Conservation (phyloP, 1,139 yeast genomes). For the Yamadazyma dushanensis region DNA sequence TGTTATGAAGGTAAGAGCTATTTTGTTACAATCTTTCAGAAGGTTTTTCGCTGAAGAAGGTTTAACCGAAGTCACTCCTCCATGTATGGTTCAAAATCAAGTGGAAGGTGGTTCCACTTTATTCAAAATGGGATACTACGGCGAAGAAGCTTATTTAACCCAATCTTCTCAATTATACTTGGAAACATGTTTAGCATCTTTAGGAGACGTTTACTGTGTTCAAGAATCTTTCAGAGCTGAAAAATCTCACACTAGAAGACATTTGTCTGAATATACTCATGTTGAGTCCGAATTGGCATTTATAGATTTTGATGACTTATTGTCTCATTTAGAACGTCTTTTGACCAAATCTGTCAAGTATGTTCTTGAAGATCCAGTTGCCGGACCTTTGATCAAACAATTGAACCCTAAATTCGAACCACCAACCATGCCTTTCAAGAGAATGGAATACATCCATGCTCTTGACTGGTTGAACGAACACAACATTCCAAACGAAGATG, state of each 20-base stretch:
- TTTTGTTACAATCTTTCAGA: slow-evolving; percentile 72
- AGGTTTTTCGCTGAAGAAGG: slow-evolving; percentile 74
- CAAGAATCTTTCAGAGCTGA: slow-evolving; percentile 99
- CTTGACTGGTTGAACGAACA: slow-evolving; percentile 96
- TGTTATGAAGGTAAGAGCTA: slow-evolving; percentile 95
- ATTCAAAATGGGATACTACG: slow-evolving; percentile 91
- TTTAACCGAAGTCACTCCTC: slow-evolving; percentile 92
- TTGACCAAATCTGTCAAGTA: slow-evolving; percentile 69
- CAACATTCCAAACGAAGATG: slow-evolving; percentile 91
- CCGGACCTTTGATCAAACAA: slow-evolving; percentile 86
- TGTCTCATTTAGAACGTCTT: slow-evolving; percentile 80
- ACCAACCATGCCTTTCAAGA: slow-evolving; percentile 83
- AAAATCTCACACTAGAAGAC: slow-evolving; percentile 98
- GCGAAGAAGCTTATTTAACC: slow-evolving; percentile 94
- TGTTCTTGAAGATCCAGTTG: slow-evolving; percentile 84
- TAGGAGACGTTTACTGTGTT: slow-evolving; percentile 96
- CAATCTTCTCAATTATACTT: slow-evolving; percentile 96
- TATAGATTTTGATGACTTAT: slow-evolving; percentile 80
- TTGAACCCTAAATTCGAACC: slow-evolving; percentile 88
- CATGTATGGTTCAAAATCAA: slow-evolving; percentile 99
- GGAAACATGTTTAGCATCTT: slow-evolving; percentile 93
- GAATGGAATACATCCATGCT: slow-evolving; percentile 90
- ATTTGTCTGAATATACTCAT: slow-evolving; percentile 94
- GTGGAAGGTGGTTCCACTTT: slow-evolving; percentile 99
- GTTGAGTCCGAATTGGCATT: slow-evolving; percentile 93